Evolutionary conservation across 139 green algal genomes (phyloP).

Genomic region (Coelastrella sp.): DNA sequence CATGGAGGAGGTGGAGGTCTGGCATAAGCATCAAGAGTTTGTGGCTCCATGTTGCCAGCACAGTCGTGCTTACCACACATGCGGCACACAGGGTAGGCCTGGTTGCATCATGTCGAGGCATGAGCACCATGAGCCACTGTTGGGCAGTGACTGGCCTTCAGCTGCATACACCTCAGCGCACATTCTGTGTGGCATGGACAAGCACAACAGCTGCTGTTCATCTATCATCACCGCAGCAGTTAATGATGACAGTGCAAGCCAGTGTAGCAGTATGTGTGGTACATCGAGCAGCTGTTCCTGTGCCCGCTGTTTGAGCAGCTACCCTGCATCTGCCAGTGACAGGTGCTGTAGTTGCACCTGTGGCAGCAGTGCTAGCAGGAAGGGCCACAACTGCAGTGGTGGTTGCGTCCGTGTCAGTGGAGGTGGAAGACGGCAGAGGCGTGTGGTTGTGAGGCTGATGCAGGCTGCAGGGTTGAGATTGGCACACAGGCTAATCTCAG

Average conservation of each 20-base stretch:
- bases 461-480: conserved; percentile 36
- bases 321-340: background rate
- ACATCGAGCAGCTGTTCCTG: background rate
- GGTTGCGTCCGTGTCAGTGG: background rate
- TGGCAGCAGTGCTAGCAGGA: background rate
- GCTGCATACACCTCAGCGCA: background rate
- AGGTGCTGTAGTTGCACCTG: conserved; percentile 2
- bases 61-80: background rate
- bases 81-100: too few species aligned
- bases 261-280: background rate
- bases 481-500: conserved; percentile 24
- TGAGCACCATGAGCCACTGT: conserved; percentile 2
- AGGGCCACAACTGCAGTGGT: conserved; percentile 9
- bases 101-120: background rate
- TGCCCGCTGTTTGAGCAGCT: background rate
- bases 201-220: background rate
- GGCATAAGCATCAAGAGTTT: background rate
- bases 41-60: background rate
- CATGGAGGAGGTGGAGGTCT: background rate
- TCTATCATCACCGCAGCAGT: background rate
- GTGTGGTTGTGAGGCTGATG: conserved; percentile 47
- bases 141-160: conserved; percentile 17
- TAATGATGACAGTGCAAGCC: background rate
- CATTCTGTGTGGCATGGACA: background rate
- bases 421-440: conserved; percentile 9